phyloP scores from a whole-genome alignment of 805 yeast species.

The Zygosaccharomyces kombuchaensis region DNA sequence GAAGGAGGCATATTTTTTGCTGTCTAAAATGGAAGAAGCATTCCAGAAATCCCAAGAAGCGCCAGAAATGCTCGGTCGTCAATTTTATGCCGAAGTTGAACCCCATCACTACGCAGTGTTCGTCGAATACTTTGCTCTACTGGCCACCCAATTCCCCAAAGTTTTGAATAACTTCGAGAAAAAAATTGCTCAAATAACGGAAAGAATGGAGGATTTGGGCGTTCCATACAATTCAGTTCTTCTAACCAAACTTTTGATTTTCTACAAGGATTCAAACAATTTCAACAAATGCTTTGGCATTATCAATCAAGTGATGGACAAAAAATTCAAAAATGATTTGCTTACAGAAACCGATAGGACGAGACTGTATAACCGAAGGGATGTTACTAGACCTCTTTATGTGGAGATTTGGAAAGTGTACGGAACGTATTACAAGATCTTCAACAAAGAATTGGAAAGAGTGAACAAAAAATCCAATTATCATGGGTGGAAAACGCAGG shows the following conservation, averaged over 20 bases:
- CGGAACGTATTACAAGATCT: conserved; percentile 16
- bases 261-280: conserved; percentile 30
- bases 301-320: conserved; percentile 30
- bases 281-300: conserved; percentile 33
- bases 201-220: conserved; percentile 30
- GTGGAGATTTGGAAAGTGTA: conserved; percentile 33
- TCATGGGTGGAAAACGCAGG: conserved; percentile 13
- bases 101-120: conserved; percentile 42
- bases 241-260: conserved; percentile 37
- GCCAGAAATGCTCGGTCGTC: conserved; percentile 10
- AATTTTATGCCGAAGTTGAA: conserved; percentile 37
- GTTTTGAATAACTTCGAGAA: conserved; percentile 13
- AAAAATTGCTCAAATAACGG: conserved; percentile 31
- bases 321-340: conserved; percentile 17
- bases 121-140: conserved; percentile 34
- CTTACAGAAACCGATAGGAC: conserved; percentile 8
- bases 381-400: conserved; percentile 27
- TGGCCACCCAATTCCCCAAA: conserved; percentile 1
- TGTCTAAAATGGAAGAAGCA: conserved; percentile 34
- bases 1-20: conserved; percentile 33
- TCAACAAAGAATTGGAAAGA: conserved; percentile 13
- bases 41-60: conserved; percentile 6
- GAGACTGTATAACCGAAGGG: conserved; percentile 10
- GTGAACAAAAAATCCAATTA: conserved; percentile 16
- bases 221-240: conserved; percentile 36